Percentiles rank a stretch among this genome's conserved stretches.
Conservation (phyloP, 2,329 filamentous ascomycete species). For the Trichophyton mentagrophytes region DNA sequence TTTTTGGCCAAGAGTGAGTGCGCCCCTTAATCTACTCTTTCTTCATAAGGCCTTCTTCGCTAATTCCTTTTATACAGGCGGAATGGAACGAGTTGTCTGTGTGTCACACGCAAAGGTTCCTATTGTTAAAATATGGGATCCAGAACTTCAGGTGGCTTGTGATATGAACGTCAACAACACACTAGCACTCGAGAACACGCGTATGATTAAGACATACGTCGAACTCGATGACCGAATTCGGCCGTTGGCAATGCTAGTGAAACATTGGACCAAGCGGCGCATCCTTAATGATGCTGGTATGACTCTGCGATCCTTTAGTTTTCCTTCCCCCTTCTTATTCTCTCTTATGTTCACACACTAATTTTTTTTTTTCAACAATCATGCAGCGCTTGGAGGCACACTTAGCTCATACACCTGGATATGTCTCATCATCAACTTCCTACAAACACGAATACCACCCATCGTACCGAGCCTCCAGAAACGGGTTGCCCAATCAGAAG, state of each 20-base stretch:
- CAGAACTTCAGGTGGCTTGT: constrained; percentile 73
- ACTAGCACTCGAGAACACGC: constrained; percentile 83
- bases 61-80: constrained; percentile 44
- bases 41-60: constrained; percentile 10
- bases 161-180: constrained; percentile 99
- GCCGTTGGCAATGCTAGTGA: constrained; percentile 89
- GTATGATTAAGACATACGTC: constrained; percentile 96
- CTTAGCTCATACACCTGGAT: constrained; percentile 99
- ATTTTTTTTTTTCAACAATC: background rate
- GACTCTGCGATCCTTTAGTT: constrained; percentile 19
- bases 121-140: constrained; percentile 98
- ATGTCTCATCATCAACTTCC: constrained; percentile 91
- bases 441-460: constrained; percentile 74
- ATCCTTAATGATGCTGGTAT: constrained; percentile 92
- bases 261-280: constrained; percentile 88
- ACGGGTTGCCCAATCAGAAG: constrained; percentile 36
- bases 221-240: constrained; percentile 83
- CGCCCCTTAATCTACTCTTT: background rate
- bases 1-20: constrained; percentile 69
- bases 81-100: constrained; percentile 93
- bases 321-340: background rate
- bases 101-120: constrained; percentile 91
- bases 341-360: background rate
- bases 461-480: constrained; percentile 79
- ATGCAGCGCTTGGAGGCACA: constrained; percentile 72